phyloP scores from a whole-genome alignment of 345 rosid species.

The sweet orange (Citrus sinensis) region DVS_A1.0 CM039163.1:42326501-42327000 shows the following conservation, averaged over 20 bases:
- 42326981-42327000: neutral
- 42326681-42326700: too few species aligned
- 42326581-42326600: neutral
- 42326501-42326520: slow-evolving; percentile 57
- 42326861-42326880: slow-evolving; percentile 44
- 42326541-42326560: neutral
- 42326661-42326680: too few species aligned
- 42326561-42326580: neutral
- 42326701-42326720: neutral
- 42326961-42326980: neutral
- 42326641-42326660: neutral
- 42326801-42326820: slow-evolving; percentile 50
- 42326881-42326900: slow-evolving; percentile 47
- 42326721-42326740: neutral
- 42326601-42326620: neutral
- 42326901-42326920: slow-evolving; percentile 39
- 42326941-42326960: slow-evolving; percentile 51
- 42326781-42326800: slow-evolving; percentile 43
- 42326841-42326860: slow-evolving; percentile 53
- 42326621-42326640: neutral
- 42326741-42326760: neutral
- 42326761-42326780: neutral
- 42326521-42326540: slow-evolving; percentile 21
- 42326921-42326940: slow-evolving; percentile 48
- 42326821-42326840: slow-evolving; percentile 50